Base-by-base conservation (phyloP, 2,329 filamentous ascomycete species). In the Verticillium nubilum region DNA sequence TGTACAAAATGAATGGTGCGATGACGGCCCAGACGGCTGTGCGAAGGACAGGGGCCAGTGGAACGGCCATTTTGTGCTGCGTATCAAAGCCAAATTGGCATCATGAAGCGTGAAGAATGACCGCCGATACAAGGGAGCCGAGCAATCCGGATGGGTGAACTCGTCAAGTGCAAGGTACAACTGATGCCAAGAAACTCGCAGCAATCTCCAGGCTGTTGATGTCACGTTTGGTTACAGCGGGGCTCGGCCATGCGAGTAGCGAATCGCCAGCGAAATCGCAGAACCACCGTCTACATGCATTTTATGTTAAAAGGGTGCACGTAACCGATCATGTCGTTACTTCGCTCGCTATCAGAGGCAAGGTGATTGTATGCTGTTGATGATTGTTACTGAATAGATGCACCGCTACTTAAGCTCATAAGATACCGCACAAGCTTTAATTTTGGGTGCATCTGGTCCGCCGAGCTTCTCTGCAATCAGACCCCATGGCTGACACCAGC, bases 1-100 rank as follows among this genome's bases (percentile, higher is more conserved):
- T 75, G 73, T 95, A 96, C 27, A 90, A 66, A 42, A 82, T 82
- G 7, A 91, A 78, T 15, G 86, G 80, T 17, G 80, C 79, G 15
- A 79, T 83, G 17, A 90, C 74, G 17, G 80, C 77, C 74, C 80
- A 82, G 66, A 84, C 80, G 58, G 82, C 62, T 9, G 61, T 64
- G 56, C 79, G 62, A 28, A 76, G 68, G 56, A 75, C 67, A 7
- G 72, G 69, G 12, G 52, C 25, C 27, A 53, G 52, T 17, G 52
- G 25, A 27, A 53, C 19, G 33, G 31, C 28, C 54, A 56, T 56
- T 50, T 23, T 23, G 7, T 25, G n/a, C 19, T 50, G 2, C 4
- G 23, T 12, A 12, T 50, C 6, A 19, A 50, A 23, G 19, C 25
- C 42, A 50, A 50, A 19, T 12, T 23, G 7, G 19, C 42, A 26